Evolutionary conservation across 192 early-diverging fungal genomes (phyloP).

Genomic region (Podila minutissima): DNA sequence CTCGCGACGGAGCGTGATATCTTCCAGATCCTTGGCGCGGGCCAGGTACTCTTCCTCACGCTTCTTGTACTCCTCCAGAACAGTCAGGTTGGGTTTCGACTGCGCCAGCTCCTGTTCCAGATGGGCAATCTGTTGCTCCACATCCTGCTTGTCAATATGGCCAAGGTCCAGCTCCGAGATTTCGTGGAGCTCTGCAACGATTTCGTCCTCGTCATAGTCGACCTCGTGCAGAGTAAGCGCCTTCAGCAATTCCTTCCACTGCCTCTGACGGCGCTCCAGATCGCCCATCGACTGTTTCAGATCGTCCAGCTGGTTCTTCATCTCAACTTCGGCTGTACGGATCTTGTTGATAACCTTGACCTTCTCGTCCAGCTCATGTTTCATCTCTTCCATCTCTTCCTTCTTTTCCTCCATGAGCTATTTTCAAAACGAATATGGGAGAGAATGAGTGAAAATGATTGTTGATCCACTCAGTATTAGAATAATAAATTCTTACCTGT

Average conservation of each 20-base stretch:
- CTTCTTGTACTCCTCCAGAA: conserved; percentile 87
- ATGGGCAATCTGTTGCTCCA: conserved; percentile 77
- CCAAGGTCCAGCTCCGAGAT: conserved; percentile 73
- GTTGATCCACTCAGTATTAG: not conserved
- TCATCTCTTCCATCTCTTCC: conserved; percentile 70
- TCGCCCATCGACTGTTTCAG: conserved; percentile 66
- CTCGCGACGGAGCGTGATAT: conserved; percentile 78
- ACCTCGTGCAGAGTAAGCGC: conserved; percentile 67
- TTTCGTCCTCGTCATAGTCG: conserved; percentile 53
- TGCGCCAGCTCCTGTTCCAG: conserved; percentile 72
- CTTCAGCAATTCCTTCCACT: conserved; percentile 58
- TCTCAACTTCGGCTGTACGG: conserved; percentile 73
- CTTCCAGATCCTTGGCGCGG: conserved; percentile 79
- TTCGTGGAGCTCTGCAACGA: conserved; percentile 59
- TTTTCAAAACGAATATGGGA: not conserved
- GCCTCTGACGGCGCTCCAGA: conserved; percentile 65
- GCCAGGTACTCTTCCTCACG: conserved; percentile 79
- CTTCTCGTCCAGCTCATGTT: conserved; percentile 74
- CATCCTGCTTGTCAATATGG: conserved; percentile 67
- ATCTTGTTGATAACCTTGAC: conserved; percentile 71
- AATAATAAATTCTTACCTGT: conserved; percentile 37
- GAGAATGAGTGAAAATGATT: not conserved
- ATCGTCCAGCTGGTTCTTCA: conserved; percentile 76
- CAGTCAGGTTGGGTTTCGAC: conserved; percentile 85
- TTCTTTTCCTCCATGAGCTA: conserved; percentile 74